phyloP scores from a whole-genome alignment of 345 rosid species.

The Pistacia atlantica region DNA sequence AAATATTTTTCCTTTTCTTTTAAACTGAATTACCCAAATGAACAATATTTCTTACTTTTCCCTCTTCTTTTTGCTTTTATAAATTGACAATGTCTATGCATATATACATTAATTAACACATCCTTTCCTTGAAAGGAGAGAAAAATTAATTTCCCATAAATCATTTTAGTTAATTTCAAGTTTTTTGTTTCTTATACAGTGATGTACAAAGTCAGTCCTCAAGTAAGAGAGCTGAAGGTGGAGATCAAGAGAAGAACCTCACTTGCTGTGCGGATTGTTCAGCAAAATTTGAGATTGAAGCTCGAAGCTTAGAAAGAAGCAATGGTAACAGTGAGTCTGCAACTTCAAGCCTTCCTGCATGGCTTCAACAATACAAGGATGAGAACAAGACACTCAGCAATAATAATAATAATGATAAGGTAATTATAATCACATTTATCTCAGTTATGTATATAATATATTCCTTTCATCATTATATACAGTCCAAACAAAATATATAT shows the following conservation, averaged over 20 bases:
- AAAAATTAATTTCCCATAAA: background rate
- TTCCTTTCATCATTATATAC: background rate
- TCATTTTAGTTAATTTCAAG: background rate
- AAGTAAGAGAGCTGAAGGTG: conserved; percentile 45
- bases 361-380: conserved; percentile 78
- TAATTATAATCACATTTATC: conserved; percentile 18
- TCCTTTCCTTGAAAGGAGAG: background rate
- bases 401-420: conserved; percentile 36
- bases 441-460: background rate
- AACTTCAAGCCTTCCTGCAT: conserved; percentile 64
- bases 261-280: conserved; percentile 56
- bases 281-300: conserved; percentile 48
- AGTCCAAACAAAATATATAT: background rate
- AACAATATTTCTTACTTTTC: background rate
- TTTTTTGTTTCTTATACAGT: conserved; percentile 26
- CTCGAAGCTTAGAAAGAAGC: conserved; percentile 34
- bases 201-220: conserved; percentile 39
- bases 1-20: background rate
- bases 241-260: conserved; percentile 41
- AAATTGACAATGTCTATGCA: background rate
- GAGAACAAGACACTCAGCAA: conserved; percentile 40
- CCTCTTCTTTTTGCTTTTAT: conserved; percentile 4
- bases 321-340: conserved; percentile 38
- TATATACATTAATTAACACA: background rate
- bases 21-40: background rate